Base-by-base conservation (phyloP, 2,329 filamentous ascomycete species). In the Hymenoscyphus fraxineus region DNA sequence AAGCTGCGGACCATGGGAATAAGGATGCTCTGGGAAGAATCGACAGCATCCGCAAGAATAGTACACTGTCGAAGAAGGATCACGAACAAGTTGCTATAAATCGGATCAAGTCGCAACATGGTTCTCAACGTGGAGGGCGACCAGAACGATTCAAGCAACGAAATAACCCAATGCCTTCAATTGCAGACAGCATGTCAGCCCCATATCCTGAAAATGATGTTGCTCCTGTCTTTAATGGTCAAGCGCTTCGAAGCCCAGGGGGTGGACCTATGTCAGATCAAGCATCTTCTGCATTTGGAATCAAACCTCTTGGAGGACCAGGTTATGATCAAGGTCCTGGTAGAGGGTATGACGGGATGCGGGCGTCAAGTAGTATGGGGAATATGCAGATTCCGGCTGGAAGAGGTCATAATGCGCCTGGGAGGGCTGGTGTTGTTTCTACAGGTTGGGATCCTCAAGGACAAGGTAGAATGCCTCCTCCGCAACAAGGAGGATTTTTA, bases 71-170 rank as follows among this genome's bases (percentile, higher is more conserved):
- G 2, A 93, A 93, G 78, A 85, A 89, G 70, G 95, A 98, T 73
- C 95, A 99, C 75, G 94, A 98, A 77, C 92, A 93, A 63, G 89
- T 96, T 54, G 93, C 95, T 0, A 87, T 99, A 69, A 89, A 87
- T 60, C 87, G 90, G 61, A 98, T 99, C 80, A 96, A 90, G 77
- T 92, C 87, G 3, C 87, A 89, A 69, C 86, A 92, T 72, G 89
- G 88, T 16, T 91, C 89, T 16, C 86, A 88, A 73, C 80, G 85
- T 59, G 86, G 86, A 39, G 80, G 81, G 71, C 80, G 86, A 61
- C 86, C 86, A 0, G 85, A 87, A 41, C 80, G 86, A 54, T 86
- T 88, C 74, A 81, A 82, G 69, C 80, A 82, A 62, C 76, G 77
- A 40, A 58, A 64, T 35, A 65, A 67, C 19, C 70, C 73, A 22